A percentile compares a stretch with the other conserved stretches of the same genome.
phyloP scores from a whole-genome alignment of 83 land plant genomes.

The Picea abies region DNA sequence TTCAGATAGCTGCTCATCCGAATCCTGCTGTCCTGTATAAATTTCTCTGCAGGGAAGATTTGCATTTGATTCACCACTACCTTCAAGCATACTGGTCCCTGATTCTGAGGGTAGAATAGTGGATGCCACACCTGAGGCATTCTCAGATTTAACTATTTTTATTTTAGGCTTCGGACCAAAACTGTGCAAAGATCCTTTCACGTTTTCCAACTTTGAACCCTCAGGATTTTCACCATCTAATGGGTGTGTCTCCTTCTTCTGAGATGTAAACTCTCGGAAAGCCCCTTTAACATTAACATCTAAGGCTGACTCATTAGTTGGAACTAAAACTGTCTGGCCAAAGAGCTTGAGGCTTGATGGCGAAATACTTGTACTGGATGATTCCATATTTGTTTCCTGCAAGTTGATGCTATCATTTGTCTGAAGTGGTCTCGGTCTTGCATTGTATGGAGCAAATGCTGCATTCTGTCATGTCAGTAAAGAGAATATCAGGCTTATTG shows the following conservation, averaged over 20 bases:
- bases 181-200: neutral
- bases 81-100: constrained; percentile 9
- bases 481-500: neutral
- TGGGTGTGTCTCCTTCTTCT: neutral
- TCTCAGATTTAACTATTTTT: constrained; percentile 6
- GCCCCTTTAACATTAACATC: neutral
- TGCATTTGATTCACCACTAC: constrained; percentile 17
- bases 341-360: constrained; percentile 21
- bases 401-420: neutral
- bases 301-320: constrained; percentile 3
- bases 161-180: neutral
- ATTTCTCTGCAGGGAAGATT: constrained; percentile 12
- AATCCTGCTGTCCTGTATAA: constrained; percentile 16
- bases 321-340: constrained; percentile 18
- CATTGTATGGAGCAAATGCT: constrained; percentile 21
- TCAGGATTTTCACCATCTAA: constrained; percentile 3
- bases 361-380: neutral
- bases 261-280: constrained; percentile 10
- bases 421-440: neutral
- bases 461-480: constrained; percentile 1
- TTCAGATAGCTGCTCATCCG: constrained; percentile 10
- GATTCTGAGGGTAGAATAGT: neutral
- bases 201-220: neutral
- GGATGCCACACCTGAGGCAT: neutral
- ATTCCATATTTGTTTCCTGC: constrained; percentile 4